Evolutionary conservation across 192 early-diverging fungal genomes (phyloP), one percentile per base, ranked within the genome.

Genomic region (Entophlyctis helioformis): DNA sequence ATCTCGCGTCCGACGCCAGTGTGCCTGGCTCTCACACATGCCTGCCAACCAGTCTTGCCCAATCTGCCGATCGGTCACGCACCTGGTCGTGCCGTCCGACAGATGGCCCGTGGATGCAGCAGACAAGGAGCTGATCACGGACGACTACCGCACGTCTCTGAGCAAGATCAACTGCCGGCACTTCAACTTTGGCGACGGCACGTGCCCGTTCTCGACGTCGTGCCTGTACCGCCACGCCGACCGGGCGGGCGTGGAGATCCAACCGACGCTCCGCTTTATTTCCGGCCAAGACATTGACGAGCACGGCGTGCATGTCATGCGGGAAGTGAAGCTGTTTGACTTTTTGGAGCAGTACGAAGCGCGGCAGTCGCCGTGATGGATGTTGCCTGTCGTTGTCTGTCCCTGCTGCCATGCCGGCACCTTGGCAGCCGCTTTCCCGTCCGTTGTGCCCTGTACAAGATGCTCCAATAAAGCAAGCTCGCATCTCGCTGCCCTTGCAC

Each of bases 171-270:
- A 72, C 49, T 75, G 72, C 55, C 56, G 59, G 31, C 63, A 66
- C 36, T 75, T 54, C 48, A 54, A 59, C 33, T 53, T 36, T 26
- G 72, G 72, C 9, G 52, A 58, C 24, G 68, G 65, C 12, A 52
- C 57, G 1, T 75, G 72, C 48, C 72, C 72, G 13, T 75, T 75
- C 51, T 65, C 66, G 2, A 69, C 62, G 8, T 44, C 36, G 9
- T 75, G 72, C 35, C 61, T 73, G 44, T 75, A 73, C 51, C 42
- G 65, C 18, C 72, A 75, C 44, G 54, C 56, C 15, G 31, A 57
- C 15, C 44, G 43, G 5, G 60, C 66, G 38, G 72, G 72, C 10
- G 50, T 46, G 20, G 31, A 29, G 18, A 57, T 67, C 26, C 44
- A 58, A 20, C 54, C 50, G 2, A 51, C 36, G 39, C 39, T 71